Base-by-base conservation (phyloP, 495 filamentous ascomycete genomes). In the Penicillium robsamsonii region DNA sequence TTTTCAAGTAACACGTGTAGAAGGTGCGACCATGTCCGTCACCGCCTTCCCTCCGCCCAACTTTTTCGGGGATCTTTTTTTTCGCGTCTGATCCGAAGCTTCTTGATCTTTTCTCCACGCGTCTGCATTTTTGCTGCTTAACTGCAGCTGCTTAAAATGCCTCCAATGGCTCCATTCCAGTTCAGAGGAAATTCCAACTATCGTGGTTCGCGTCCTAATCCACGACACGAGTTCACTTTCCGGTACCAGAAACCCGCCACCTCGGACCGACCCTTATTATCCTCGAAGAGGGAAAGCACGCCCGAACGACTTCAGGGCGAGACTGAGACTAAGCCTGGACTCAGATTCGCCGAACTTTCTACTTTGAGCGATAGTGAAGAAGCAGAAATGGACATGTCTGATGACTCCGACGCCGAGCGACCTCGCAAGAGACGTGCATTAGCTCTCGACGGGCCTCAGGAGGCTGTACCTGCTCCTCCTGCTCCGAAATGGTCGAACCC, bases 401-500 rank as follows among this genome's bases (percentile, higher is more conserved):
- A 78, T 4, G 78, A 80, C n/a, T 51, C 49, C 37, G 73, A 72
- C 13, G 75, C 79, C 29, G 60, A 64, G 12, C 78, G 67, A 45
- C 78, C 79, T 7, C 70, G 75, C 42, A 80, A 81, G 50, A 76
- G 70, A 53, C 84, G 83, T 41, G 76, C 74, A 1, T 55, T 73
- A 18, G 82, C 83, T 50, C 60, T 75, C n/a, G 74, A 82, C n/a
- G 57, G 71, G 12, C 63, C 9, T 67, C 12, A 60, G 42, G 58
- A 50, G 1, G 30, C 77, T 43, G 61, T 51, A 17, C 42, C 63
- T 7, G 49, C 46, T 3, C 43, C 53, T 31, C 77, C 57, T 12
- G 61, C 60, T 3, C 91, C 91, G 0, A 88, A 86, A 69, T 97
- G 92, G 92, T 96, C 90, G 1, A 97, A 97, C 62, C 91, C 92